Evolutionary conservation across 2,329 filamentous ascomycete species (phyloP).

Genomic region (Calonectria hongkongensis): DNA sequence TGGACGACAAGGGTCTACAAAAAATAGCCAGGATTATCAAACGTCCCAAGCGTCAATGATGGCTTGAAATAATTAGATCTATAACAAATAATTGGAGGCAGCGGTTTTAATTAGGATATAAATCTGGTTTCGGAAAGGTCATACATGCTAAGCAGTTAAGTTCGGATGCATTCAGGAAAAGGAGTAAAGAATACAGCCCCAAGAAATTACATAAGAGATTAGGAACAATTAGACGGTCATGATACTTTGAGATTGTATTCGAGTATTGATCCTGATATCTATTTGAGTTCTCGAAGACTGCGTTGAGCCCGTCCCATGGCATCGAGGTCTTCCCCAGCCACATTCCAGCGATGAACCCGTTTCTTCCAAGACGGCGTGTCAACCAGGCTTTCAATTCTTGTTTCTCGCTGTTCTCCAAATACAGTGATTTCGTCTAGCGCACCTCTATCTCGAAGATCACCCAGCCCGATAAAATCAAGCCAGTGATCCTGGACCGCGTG

Average conservation of each 20-base stretch:
- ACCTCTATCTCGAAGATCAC: not conserved
- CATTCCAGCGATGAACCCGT: not conserved
- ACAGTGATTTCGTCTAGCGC: conserved; percentile 5
- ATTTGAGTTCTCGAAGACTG: not conserved
- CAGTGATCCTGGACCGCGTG: conserved; percentile 1
- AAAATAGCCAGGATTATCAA: conserved; percentile 19
- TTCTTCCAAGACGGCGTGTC: conserved; percentile 3
- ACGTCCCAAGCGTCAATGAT: not conserved
- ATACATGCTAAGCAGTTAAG: too few species aligned
- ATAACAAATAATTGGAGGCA: not conserved
- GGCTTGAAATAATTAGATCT: not conserved
- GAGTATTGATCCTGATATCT: not conserved
- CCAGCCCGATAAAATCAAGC: conserved; percentile 10
- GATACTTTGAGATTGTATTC: too few species aligned
- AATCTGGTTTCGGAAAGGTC: too few species aligned
- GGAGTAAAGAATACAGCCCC: too few species aligned
- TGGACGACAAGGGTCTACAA: not conserved
- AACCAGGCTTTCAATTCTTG: not conserved
- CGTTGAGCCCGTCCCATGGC: not conserved
- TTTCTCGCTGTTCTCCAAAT: not conserved
- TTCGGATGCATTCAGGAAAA: too few species aligned
- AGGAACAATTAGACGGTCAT: too few species aligned
- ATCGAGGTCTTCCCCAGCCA: not conserved
- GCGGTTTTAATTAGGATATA: too few species aligned
- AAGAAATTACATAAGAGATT: too few species aligned